Evolutionary conservation across 768 basidiomycete genomes (phyloP), one percentile per base, ranked within the genome.

Genomic region (Mycena pura): DNA sequence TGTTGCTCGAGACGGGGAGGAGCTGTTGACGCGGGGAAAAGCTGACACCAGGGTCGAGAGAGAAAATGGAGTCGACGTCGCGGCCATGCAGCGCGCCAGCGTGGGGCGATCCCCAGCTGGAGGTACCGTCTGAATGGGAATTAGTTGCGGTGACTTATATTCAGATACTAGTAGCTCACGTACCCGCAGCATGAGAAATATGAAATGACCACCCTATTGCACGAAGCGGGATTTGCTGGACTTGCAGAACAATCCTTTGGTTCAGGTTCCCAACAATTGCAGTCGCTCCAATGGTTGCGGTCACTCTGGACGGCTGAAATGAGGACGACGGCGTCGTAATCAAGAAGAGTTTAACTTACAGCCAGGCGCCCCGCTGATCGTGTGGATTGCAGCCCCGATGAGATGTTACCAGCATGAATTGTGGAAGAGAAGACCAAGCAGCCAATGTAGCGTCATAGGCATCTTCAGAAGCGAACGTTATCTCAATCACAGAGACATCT

Each of bases 11-110:
- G n/a, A n/a, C n/a, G 11, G 62, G 62, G 14, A 63, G 19, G 29
- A 63, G 34, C 45, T 63, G 62, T 29, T 63, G 62, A 29, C 62
- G 62, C 13, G 62, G 50, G 0, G 13, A 55, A 22, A 63, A 63
- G 21, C 46, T 24, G 29, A 63, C 38, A 5, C 43, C 28, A 3
- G 52, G 21, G 38, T 58, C 34, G 44, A 57, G 1, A 3, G 45
- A 17, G 46, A 40, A 41, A 22, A 62, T 29, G 25, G 41, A 14
- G 22, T 57, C 50, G 38, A 51, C 11, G 7, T 48, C 56, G 11
- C 52, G 53, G 6, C 54, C 7, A 6, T 21, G 24, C 7, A 34
- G 53, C 8, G 22, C 9, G 10, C 36, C 27, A 14, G 0, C 6
- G 11, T 15, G 47, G 14, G 53, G 25, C 6, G 47, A 13, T 48